phyloP scores from a whole-genome alignment of 2,329 filamentous ascomycete genomes.

The Stemphylium beticola region DNA sequence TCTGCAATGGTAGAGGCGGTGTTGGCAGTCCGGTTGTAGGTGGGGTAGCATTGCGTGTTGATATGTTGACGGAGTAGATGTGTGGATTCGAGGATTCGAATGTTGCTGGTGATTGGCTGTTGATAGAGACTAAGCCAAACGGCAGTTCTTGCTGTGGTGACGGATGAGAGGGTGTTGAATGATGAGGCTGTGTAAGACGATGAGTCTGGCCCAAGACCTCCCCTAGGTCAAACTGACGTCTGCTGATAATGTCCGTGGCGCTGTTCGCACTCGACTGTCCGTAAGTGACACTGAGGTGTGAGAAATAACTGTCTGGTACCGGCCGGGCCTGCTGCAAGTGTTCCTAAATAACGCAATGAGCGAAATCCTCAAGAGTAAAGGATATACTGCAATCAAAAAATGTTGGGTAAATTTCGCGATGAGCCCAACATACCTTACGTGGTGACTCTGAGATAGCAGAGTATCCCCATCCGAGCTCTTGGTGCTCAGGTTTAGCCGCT shows the following conservation, averaged over 20 bases:
- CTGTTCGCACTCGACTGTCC: slow-evolving; percentile 7
- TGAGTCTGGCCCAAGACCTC: slow-evolving; percentile 31
- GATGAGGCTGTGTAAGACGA: slow-evolving; percentile 5
- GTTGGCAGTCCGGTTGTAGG: slow-evolving; percentile 32
- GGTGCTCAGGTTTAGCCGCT: slow-evolving; percentile 12
- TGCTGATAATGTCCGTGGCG: slow-evolving; percentile 16
- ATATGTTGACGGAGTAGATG: slow-evolving; percentile 29
- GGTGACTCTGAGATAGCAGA: slow-evolving; percentile 6
- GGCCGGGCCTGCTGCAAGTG: slow-evolving; percentile 7
- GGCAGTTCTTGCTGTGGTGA: slow-evolving; percentile 25
- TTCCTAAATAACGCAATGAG: neutral
- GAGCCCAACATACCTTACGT: neutral
- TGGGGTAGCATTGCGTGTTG: slow-evolving; percentile 33
- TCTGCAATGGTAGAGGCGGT: slow-evolving; percentile 24
- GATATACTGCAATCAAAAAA: neutral
- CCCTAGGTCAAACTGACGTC: slow-evolving; percentile 22
- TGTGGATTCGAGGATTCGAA: slow-evolving; percentile 25
- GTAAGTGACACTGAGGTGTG: slow-evolving; percentile 14
- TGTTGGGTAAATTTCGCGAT: neutral
- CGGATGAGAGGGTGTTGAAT: slow-evolving; percentile 6
- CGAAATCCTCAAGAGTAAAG: neutral
- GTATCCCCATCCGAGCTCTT: slow-evolving; percentile 39
- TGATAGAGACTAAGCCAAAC: slow-evolving; percentile 40
- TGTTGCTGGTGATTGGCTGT: slow-evolving; percentile 24
- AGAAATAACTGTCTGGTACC: slow-evolving; percentile 20